Conservation (phyloP, 148 eudicot species). For the Cornus kousa region DNA sequence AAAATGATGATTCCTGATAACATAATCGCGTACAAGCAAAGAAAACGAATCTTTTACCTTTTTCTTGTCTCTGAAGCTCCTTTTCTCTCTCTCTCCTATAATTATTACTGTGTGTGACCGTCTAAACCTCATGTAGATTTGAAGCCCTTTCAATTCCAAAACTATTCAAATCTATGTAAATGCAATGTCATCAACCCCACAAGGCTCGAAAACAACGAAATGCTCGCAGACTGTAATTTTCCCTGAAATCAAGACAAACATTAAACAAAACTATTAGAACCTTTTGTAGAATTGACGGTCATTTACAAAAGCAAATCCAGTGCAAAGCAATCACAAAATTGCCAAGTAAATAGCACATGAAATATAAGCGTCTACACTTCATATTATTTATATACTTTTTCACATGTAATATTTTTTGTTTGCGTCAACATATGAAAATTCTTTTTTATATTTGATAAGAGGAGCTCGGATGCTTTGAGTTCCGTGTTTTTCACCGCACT, state of each 20-base stretch:
- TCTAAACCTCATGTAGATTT: background rate
- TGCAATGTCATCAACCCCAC: conserved; percentile 6
- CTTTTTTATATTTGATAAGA: too few relatives aligned
- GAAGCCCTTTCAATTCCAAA: background rate
- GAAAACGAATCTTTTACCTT: conserved; percentile 16
- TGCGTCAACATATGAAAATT: too few relatives aligned
- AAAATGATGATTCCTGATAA: background rate
- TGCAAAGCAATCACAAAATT: too few relatives aligned
- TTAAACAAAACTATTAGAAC: background rate
- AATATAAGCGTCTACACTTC: too few relatives aligned
- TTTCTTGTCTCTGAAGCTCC: conserved; percentile 22
- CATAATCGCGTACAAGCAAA: conserved; percentile 21
- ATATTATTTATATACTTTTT: too few relatives aligned
- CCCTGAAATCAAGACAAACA: conserved; percentile 14
- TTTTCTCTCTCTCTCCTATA: background rate
- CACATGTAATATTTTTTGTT: too few relatives aligned
- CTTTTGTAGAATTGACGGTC: too few relatives aligned
- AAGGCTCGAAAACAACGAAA: conserved; percentile 5
- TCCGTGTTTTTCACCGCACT: too few relatives aligned
- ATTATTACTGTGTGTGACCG: background rate
- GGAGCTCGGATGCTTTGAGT: too few relatives aligned
- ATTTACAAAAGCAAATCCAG: too few relatives aligned
- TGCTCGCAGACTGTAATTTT: background rate
- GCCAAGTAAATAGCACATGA: too few relatives aligned
- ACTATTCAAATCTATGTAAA: background rate